A percentile compares a stretch with the other conserved stretches of the same genome.
These are phyloP conservation scores for Colletotrichum euphorbiae DNA, from an alignment of 2,329 filamentous ascomycete genomes.

Conservation along the genomic window DNA sequence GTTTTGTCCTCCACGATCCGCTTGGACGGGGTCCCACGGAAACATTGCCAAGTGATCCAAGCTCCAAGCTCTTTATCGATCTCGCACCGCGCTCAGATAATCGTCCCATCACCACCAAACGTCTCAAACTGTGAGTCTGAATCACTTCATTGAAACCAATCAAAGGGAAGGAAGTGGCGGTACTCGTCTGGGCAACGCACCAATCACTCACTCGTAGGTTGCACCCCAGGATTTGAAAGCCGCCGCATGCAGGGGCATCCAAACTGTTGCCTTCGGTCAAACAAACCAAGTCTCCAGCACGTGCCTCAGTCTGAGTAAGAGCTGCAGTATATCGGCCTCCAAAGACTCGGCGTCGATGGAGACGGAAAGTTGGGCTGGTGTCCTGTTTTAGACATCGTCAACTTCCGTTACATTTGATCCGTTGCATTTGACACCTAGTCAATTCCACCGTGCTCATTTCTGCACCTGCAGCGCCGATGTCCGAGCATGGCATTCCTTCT, in stretches of 20 bases:
- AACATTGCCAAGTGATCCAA: slow-evolving; percentile 19
- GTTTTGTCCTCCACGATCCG: not conserved
- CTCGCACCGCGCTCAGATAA: not conserved
- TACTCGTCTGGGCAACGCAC: not conserved
- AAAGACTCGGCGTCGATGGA: not conserved
- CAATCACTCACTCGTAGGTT: not conserved
- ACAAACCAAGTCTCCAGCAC: not conserved
- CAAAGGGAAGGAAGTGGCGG: not conserved
- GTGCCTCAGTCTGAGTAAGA: not conserved
- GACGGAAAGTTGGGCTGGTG: no score
- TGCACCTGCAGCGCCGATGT: not conserved
- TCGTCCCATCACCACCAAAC: not conserved
- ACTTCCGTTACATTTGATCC: no score
- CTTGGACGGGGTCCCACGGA: slow-evolving; percentile 10
- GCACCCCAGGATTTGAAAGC: slow-evolving; percentile 1
- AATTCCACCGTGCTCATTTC: not conserved
- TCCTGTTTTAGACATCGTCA: no score
- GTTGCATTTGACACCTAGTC: no score
- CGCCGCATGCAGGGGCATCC: not conserved
- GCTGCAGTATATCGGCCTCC: not conserved
- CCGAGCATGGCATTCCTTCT: not conserved
- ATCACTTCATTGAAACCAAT: slow-evolving; percentile 2
- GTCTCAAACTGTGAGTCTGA: slow-evolving; percentile 13
- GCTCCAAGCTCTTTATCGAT: slow-evolving; percentile 7
- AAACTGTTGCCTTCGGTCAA: slow-evolving; percentile 1